phyloP scores from a whole-genome alignment of 129 eudicot species.

The Tanacetum coccineum region DNA sequence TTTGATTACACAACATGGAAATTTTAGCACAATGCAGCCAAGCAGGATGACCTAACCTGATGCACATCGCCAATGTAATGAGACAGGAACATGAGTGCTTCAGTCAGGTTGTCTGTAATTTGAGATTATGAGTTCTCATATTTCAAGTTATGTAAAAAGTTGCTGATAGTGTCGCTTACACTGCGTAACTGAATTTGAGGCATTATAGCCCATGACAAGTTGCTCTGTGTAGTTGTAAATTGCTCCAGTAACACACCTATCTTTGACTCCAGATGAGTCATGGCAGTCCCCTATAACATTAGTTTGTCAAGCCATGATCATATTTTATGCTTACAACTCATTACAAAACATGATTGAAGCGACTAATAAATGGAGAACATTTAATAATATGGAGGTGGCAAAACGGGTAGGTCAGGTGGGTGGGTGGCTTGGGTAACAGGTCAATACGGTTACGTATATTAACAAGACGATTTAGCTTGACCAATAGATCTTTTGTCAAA shows the following conservation, averaged over 20 bases:
- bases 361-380: not conserved
- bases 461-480: no score
- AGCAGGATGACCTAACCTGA: constrained; percentile 63
- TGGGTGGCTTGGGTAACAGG: no score
- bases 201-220: constrained; percentile 49
- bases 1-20: not conserved
- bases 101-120: constrained; percentile 85
- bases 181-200: constrained; percentile 37
- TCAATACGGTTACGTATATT: no score
- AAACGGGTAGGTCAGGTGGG: not conserved
- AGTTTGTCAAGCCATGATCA: constrained; percentile 5
- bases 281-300: constrained; percentile 87
- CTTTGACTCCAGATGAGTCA: constrained; percentile 67
- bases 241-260: constrained; percentile 92
- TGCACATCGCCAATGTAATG: constrained; percentile 95
- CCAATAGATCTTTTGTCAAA: no score
- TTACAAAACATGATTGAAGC: not conserved
- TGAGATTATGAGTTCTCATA: constrained; percentile 23
- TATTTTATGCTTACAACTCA: not conserved
- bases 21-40: constrained; percentile 1
- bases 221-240: constrained; percentile 90
- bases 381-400: not conserved
- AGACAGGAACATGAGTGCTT: constrained; percentile 95
- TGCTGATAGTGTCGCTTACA: constrained; percentile 38
- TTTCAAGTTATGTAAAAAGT: constrained; percentile 1